Percentiles rank a stretch among this genome's conserved stretches.
Conservation (phyloP, 257 asterid species). For the Nicotiana sylvestris region DNA sequence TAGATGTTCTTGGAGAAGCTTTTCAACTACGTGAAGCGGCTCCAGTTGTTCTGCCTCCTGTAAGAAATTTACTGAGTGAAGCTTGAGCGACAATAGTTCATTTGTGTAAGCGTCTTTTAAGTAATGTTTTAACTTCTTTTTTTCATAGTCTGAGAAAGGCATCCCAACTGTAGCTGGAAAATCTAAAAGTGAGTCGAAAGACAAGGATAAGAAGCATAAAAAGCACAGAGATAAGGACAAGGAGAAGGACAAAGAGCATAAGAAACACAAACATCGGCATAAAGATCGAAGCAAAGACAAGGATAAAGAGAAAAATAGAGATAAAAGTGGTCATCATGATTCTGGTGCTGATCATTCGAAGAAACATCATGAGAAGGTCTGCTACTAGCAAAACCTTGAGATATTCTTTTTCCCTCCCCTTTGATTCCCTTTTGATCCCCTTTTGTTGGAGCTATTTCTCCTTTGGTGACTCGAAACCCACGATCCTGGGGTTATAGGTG, state of each 20-base stretch:
- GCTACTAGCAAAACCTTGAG: constrained; percentile 18
- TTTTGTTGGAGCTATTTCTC: too few relatives aligned
- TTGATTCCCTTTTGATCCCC: too few relatives aligned
- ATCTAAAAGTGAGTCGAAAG: constrained; percentile 72
- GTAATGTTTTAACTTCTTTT: background rate
- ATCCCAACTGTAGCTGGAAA: constrained; percentile 80
- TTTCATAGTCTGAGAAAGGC: constrained; percentile 82
- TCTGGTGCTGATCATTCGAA: constrained; percentile 79
- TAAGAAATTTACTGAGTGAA: constrained; percentile 27
- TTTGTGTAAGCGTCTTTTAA: background rate
- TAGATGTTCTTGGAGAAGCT: constrained; percentile 70
- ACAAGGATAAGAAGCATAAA: constrained; percentile 93
- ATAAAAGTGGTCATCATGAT: constrained; percentile 74
- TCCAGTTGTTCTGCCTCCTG: constrained; percentile 66
- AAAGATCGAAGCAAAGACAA: constrained; percentile 94
- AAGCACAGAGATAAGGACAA: constrained; percentile 67
- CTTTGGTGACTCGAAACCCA: too few relatives aligned
- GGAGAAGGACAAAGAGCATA: constrained; percentile 83
- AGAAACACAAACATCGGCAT: constrained; percentile 95
- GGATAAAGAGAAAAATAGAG: constrained; percentile 93
- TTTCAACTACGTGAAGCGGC: constrained; percentile 82
- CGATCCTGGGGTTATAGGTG: too few relatives aligned
- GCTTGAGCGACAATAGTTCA: background rate
- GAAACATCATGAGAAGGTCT: constrained; percentile 70
- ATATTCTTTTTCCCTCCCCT: background rate